Evolutionary conservation across 2,329 filamentous ascomycete genomes (phyloP), one percentile per base, ranked within the genome.

Genomic region (Didymella keratinophila): DNA sequence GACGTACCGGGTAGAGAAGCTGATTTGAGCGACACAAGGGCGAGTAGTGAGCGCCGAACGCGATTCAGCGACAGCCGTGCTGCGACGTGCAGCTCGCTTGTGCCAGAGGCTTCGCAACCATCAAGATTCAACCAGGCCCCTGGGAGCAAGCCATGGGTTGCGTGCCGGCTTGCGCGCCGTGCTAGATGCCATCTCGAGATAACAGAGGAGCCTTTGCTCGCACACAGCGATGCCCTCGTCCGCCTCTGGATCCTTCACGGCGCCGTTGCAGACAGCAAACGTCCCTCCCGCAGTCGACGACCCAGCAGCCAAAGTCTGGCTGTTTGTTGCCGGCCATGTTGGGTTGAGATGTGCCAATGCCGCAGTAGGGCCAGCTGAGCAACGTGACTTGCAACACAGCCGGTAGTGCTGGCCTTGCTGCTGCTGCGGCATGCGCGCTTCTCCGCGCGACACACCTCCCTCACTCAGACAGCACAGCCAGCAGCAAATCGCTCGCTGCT

Each of bases 71-170:
- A 47, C 52, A 36, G 44, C 52, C 56, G 51, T 52, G 51, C 46
- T 50, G 53, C 57, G 36, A 44, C 58, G 39, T 61, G 61, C 65
- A 67, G 61, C 62, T 70, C 69, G 68, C 69, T 71, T 68, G 65
- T 62, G 58, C 62, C 47, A 49, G 54, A 62, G 55, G 56, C 55
- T 58, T 53, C 37, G 32, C 42, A 46, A 43, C 43, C 50, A 46
- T 41, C 51, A 47, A 47, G 43, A 46, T 45, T 42, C 51, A 47
- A 54, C 62, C 67, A 71, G 66, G 67, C 68, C 67, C 67, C 62
- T 55, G 52, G 56, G 64, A 65, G 70, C 70, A 69, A 65, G 51
- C 63, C 70, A 59, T 64, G 61, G 60, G 52, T 46, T 54, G 47
- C 48, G 45, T 39, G 62, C 58, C 62, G 44, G 48, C 47, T 59